Evolutionary conservation across 768 basidiomycete species (phyloP).

Genomic region (Bullera alba): DNA sequence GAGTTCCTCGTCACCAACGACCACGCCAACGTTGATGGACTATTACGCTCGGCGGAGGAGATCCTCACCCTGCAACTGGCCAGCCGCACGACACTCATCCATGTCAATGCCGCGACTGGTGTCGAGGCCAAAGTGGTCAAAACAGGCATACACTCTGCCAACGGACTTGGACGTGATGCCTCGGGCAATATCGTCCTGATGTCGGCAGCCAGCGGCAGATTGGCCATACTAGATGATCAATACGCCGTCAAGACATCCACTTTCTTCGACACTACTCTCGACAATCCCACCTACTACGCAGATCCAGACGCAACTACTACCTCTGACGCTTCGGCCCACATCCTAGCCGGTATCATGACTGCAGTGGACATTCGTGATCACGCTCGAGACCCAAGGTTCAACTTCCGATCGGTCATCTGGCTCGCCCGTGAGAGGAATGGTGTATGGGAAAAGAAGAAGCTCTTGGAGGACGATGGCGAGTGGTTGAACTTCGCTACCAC

Average conservation of each 20-base stretch:
- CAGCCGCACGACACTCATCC: conserved; percentile 11
- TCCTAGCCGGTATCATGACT: conserved; percentile 11
- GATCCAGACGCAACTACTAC: conserved; percentile 9
- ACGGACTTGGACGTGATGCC: conserved; percentile 18
- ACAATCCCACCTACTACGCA: conserved; percentile 24
- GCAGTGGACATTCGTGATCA: neutral
- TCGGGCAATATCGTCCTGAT: conserved; percentile 9
- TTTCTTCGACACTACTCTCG: conserved; percentile 14
- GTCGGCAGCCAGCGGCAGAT: conserved; percentile 13
- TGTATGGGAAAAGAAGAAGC: conserved; percentile 5
- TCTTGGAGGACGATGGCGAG: conserved; percentile 22
- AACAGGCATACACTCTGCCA: conserved; percentile 19
- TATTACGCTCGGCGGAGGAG: conserved; percentile 13
- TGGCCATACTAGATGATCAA: neutral
- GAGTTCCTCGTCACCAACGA: conserved; percentile 27
- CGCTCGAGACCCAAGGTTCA: conserved; percentile 2
- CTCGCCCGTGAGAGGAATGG: neutral
- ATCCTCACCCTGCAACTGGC: conserved; percentile 2
- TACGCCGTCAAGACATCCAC: neutral
- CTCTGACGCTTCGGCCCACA: conserved; percentile 5
- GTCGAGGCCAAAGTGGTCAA: conserved; percentile 10
- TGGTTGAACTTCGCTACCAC: conserved; percentile 11
- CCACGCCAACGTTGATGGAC: conserved; percentile 13
- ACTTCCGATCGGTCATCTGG: conserved; percentile 3
- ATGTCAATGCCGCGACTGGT: neutral